Conservation (phyloP, 495 filamentous ascomycete species). For the Aspergillus haitiensis region DNA sequence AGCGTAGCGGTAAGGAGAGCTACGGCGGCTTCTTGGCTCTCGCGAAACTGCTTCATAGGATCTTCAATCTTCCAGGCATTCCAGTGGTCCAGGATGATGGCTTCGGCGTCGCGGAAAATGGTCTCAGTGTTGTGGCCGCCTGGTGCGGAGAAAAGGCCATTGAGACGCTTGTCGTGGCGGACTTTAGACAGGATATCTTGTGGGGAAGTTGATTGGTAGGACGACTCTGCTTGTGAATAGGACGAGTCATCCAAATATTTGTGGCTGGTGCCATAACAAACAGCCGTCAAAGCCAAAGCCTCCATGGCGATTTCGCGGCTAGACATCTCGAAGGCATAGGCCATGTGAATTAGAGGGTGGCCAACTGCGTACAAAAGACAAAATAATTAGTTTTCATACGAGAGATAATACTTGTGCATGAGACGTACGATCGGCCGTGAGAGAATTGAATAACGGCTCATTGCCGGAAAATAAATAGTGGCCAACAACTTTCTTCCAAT, state of each 20-base stretch:
- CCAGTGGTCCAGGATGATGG: constrained; percentile 78
- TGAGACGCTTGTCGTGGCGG: constrained; percentile 49
- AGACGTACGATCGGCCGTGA: constrained; percentile 73
- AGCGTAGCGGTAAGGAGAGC: constrained; percentile 67
- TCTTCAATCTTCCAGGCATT: constrained; percentile 74
- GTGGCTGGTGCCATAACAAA: constrained; percentile 73
- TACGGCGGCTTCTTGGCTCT: constrained; percentile 73
- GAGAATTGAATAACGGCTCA: constrained; percentile 72
- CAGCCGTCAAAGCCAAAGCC: constrained; percentile 67
- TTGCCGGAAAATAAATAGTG: constrained; percentile 76
- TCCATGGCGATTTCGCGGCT: constrained; percentile 82
- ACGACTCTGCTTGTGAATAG: constrained; percentile 56
- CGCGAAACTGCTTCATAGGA: constrained; percentile 67
- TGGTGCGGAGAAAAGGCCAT: constrained; percentile 56
- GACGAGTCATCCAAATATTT: constrained; percentile 74
- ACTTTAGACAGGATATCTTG: constrained; percentile 66
- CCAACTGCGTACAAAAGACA: constrained; percentile 56
- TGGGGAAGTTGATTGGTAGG: constrained; percentile 54
- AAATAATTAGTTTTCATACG: not conserved
- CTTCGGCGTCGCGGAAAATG: constrained; percentile 68
- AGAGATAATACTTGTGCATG: not conserved
- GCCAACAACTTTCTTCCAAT: constrained; percentile 76
- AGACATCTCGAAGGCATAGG: constrained; percentile 81
- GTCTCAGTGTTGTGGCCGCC: constrained; percentile 63
- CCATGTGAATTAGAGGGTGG: constrained; percentile 85